These are phyloP conservation scores for Spathaspora gorwiae DNA, from an alignment of 805 yeast genomes.

Conservation along the genomic window DNA sequence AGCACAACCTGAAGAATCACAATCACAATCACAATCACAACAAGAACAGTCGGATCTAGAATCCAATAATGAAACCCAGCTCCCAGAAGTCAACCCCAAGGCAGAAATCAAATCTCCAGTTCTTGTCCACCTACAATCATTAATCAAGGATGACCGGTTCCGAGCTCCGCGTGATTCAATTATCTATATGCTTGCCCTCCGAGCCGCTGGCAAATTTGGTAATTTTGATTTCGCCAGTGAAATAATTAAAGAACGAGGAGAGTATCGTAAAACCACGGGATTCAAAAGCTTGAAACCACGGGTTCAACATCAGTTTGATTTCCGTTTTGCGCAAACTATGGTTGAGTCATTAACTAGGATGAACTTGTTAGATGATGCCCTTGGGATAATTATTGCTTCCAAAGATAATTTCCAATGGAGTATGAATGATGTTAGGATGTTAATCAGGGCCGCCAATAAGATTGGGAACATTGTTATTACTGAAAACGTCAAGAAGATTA, in stretches of 20 bases:
- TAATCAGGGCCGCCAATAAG: slow-evolving; percentile 27
- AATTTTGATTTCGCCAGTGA: slow-evolving; percentile 56
- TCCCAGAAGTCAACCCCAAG: not conserved
- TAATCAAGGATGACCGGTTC: not conserved
- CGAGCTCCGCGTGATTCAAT: slow-evolving; percentile 32
- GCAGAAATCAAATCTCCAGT: slow-evolving; percentile 8
- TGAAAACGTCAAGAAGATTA: slow-evolving; percentile 29
- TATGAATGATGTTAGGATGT: slow-evolving; percentile 29
- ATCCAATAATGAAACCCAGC: not conserved
- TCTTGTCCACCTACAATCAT: not conserved
- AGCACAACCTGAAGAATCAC: too few relatives aligned
- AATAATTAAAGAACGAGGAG: slow-evolving; percentile 79
- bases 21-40: too few relatives aligned
- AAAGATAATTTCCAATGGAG: slow-evolving; percentile 70
- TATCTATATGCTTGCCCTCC: slow-evolving; percentile 57
- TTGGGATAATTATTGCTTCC: slow-evolving; percentile 62
- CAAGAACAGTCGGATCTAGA: too few relatives aligned
- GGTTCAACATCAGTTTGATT: slow-evolving; percentile 47
- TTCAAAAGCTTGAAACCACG: slow-evolving; percentile 41
- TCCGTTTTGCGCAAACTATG: slow-evolving; percentile 70
- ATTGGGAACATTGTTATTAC: slow-evolving; percentile 26
- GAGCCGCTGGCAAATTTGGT: slow-evolving; percentile 58
- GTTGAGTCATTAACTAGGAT: slow-evolving; percentile 52
- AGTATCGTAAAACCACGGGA: slow-evolving; percentile 49
- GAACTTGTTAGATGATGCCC: slow-evolving; percentile 62